A percentile compares a stretch with the other conserved stretches of the same genome.
phyloP scores from a whole-genome alignment of 768 basidiomycete species.

The Crassisporium funariophilum region DNA sequence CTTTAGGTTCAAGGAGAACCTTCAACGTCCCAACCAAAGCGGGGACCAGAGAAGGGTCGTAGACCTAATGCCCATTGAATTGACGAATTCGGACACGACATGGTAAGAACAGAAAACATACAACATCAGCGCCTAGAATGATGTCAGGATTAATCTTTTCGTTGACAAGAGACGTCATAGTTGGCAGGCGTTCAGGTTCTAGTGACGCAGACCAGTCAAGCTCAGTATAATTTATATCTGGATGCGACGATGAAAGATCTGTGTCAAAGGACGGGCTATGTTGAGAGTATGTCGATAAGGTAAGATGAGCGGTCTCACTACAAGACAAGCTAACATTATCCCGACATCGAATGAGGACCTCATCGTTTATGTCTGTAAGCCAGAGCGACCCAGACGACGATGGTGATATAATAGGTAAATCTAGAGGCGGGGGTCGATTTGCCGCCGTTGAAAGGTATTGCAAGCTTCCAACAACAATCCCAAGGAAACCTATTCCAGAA shows the following conservation, averaged over 20 bases:
- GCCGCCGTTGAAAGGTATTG: constrained; percentile 38
- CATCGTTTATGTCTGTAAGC: constrained; percentile 67
- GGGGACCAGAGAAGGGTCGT: constrained; percentile 63
- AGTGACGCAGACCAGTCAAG: constrained; percentile 71
- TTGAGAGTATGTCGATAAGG: constrained; percentile 14
- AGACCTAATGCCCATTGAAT: constrained; percentile 48
- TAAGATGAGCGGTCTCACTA: constrained; percentile 55
- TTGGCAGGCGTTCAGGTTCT: constrained; percentile 26
- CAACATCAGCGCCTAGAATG: constrained; percentile 74
- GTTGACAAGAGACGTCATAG: constrained; percentile 36
- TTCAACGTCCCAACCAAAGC: constrained; percentile 53
- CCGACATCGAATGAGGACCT: constrained; percentile 62
- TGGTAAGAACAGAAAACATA: constrained; percentile 18
- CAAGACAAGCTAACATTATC: constrained; percentile 63
- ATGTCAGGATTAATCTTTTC: constrained; percentile 53
- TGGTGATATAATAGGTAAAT: not conserved
- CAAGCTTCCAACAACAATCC: constrained; percentile 58
- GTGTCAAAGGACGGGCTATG: not conserved
- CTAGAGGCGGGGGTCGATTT: not conserved
- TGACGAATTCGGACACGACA: not conserved
- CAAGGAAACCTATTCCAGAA: constrained; percentile 76
- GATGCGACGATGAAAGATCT: constrained; percentile 61
- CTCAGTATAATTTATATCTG: constrained; percentile 42
- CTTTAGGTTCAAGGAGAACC: constrained; percentile 39
- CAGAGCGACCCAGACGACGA: constrained; percentile 23